Evolutionary conservation across 208 protist genomes (phyloP).

Genomic region (Naegleria fowleri): DNA sequence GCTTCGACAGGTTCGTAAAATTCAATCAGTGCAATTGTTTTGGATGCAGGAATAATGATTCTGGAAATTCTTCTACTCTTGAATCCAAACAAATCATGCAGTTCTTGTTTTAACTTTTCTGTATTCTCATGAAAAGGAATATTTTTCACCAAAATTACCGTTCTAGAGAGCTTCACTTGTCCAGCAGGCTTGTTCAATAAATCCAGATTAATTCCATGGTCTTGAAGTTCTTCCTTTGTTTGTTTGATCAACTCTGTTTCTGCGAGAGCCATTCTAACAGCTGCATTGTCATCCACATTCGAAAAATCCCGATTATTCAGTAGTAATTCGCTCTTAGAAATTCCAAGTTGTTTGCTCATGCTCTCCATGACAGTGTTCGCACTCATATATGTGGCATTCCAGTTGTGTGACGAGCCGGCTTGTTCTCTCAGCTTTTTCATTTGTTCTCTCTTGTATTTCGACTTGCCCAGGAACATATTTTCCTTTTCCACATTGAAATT

Average conservation of each 20-base stretch:
- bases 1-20: conserved; percentile 49
- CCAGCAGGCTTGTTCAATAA: not conserved
- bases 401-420: conserved; percentile 47
- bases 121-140: not conserved
- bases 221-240: conserved; percentile 20
- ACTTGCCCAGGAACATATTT: not conserved
- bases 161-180: not conserved
- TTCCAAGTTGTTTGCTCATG: conserved; percentile 47
- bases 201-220: not conserved
- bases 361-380: conserved; percentile 57
- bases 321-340: conserved; percentile 61
- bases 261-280: conserved; percentile 21
- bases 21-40: conserved; percentile 60
- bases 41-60: conserved; percentile 53
- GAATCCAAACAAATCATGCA: not conserved
- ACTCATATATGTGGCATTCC: conserved; percentile 71
- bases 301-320: conserved; percentile 30
- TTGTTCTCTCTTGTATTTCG: conserved; percentile 44
- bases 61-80: not conserved
- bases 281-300: not conserved
- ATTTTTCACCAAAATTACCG: not conserved
- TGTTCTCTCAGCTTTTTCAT: conserved; percentile 41
- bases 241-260: conserved; percentile 28
- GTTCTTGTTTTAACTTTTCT: not conserved
- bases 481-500: not conserved